Base-by-base conservation (phyloP, 2,329 filamentous ascomycete species). In the Lachnellula suecica region DNA sequence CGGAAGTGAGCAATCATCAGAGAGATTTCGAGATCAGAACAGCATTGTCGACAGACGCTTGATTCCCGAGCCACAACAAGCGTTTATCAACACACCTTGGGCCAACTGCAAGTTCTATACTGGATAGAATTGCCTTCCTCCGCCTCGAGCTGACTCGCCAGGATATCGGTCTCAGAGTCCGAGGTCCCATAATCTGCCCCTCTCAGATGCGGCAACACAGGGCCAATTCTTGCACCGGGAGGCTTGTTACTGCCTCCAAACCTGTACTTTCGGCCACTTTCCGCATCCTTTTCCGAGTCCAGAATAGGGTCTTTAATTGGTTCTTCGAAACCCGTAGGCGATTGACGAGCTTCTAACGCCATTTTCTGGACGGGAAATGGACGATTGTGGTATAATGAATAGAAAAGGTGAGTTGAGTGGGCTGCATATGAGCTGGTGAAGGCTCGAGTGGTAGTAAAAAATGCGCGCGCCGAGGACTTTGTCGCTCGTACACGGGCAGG, bases 71-170 rank as follows among this genome's bases (percentile, higher is more conserved):
- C 20, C 10, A 19, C 45, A 48, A 15, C 23, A 19, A 47, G 9
- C 25, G 27, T 34, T 35, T 51, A 64, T 22, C 17, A 19, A 48
- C 71, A 49, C 59, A 86, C 84, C 79, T 96, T 96, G 66, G 89
- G 87, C 92, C 92, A 97, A 61, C 87, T 92, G 73, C 92, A 97
- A 35, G 91, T 96, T 55, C 92, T 81, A 69, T 97, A 97, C 73
- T 96, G 86, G 71, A 97, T 96, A 10, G 85, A 83, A 70, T 88
- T 85, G 47, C 83, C 85, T 24, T 84, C 79, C 70, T 96, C 92
- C 56, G 88, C 68, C 48, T 86, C 89, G 58, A 93, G 82, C 72
- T 96, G 91, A 71, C 82, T 79, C 44, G 77, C 79, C 42, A 68
- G 42, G 34, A 68, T 63, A 55, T 66, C 62, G 35, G 48, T 53